Base-by-base conservation (phyloP, 129 eudicot genomes). In the Lonicera japonica region DNA sequence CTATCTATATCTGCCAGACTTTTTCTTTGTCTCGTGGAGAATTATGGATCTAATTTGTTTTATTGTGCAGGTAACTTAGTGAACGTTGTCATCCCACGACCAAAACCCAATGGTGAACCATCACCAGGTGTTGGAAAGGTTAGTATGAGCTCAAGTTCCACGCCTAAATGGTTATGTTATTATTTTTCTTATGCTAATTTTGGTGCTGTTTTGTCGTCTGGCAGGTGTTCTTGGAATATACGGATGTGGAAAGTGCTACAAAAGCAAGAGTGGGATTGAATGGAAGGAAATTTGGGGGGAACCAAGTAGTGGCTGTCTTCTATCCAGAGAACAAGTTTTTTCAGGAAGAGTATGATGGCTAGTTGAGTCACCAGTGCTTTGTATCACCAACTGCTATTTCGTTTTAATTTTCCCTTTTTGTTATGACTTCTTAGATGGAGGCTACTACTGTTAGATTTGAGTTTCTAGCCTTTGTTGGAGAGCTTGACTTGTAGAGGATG, bases 111-210 rank as follows among this genome's bases (percentile, higher is more conserved):
- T 21, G 96, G 92, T 0, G 99, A 87, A 76, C 84, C 80, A 25
- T 61, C 80, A 19, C 87, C 96, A 15, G 99, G 99, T 39, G 80
- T 88, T 59, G 99, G 99, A 68, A 92, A 88, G 96, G 96, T 92
- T 77, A 63, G 95, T 80, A 39, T 14, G 16, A 43, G 16, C 16
- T 43, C 14, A 43, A 43, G 50, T 43, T n/a, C 50, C 14, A 10
- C 8, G 5, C 8, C 50, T 43, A 43, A 3, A 43, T 14, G 13
- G 50, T 43, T 43, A 43, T 43, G 8, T 2, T 2, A 43, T 43
- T 8, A 11, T 43, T 43, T 43, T 43, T 43, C 14, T 43, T 43
- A 43, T 10, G 13, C 50, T 43, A 43, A 43, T 43, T 43, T 43
- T 14, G 1, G 50, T 3, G 13, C 50, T 43, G 13, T 43, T 14